These are phyloP conservation scores for Gloeopeniophorella convolvens DNA, from an alignment of 768 basidiomycete species.

Conservation along the genomic window DNA sequence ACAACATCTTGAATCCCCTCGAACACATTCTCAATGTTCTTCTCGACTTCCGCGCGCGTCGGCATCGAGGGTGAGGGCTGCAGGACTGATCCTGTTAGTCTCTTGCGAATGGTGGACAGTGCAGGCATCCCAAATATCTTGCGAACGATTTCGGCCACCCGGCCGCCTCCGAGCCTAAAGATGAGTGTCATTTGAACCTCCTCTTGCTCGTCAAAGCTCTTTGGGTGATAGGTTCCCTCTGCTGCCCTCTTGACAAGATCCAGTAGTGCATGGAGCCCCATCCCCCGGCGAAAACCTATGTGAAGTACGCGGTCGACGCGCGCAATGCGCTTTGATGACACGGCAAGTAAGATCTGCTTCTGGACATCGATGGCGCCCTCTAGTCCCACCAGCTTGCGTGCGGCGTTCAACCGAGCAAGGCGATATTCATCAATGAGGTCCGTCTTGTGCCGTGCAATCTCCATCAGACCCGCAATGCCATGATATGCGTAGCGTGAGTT, in stretches of 20 bases:
- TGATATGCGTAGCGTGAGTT: not conserved
- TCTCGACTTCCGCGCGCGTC: not conserved
- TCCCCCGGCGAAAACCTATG: not conserved
- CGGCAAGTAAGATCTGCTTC: not conserved
- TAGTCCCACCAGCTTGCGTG: not conserved
- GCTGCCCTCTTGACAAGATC: not conserved
- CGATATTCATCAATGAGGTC: not conserved
- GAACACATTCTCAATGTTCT: not conserved
- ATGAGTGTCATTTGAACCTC: not conserved
- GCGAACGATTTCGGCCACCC: not conserved
- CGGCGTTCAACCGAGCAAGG: not conserved
- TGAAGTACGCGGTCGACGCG: not conserved
- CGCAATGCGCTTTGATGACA: not conserved
- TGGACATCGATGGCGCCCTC: not conserved
- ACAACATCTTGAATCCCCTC: too few species aligned
- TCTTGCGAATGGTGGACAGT: not conserved
- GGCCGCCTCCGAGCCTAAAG: not conserved
- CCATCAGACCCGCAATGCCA: not conserved
- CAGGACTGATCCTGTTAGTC: not conserved
- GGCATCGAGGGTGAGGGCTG: not conserved
- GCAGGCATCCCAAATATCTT: not conserved
- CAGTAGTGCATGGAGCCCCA: not conserved
- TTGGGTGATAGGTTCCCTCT: not conserved
- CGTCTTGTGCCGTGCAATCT: not conserved
- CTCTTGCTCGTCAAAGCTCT: not conserved